Evolutionary conservation across 1,139 yeast genomes (phyloP).

Genomic region (Ogataea hybrid): DNA sequence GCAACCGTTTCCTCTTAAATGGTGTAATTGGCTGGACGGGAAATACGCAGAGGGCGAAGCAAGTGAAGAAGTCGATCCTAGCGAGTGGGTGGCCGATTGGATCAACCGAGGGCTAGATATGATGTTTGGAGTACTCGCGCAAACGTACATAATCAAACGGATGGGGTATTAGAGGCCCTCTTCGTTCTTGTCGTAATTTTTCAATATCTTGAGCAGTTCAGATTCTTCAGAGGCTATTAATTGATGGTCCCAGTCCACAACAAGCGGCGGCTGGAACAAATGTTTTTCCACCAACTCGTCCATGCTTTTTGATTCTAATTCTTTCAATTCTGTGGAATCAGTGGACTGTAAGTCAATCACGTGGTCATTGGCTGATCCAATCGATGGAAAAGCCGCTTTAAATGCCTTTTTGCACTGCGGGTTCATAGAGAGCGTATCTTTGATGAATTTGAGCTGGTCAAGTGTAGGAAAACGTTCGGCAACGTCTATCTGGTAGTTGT

Average conservation of each 20-base stretch:
- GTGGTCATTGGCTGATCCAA: slow-evolving; percentile 17
- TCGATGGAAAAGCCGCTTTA: slow-evolving; percentile 26
- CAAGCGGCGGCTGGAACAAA: slow-evolving; percentile 43
- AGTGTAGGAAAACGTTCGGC: slow-evolving; percentile 25
- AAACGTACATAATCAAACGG: slow-evolving; percentile 83
- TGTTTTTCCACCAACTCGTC: slow-evolving; percentile 22
- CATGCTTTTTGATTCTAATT: slow-evolving; percentile 15
- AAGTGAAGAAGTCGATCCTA: slow-evolving; percentile 69
- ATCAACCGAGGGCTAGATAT: slow-evolving; percentile 77
- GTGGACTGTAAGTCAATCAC: slow-evolving; percentile 21
- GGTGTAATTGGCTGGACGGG: slow-evolving; percentile 85
- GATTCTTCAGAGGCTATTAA: slow-evolving; percentile 50
- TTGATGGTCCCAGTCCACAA: slow-evolving; percentile 56
- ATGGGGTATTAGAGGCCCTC: slow-evolving; percentile 58
- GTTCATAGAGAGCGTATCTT: slow-evolving; percentile 23
- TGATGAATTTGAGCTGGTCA: slow-evolving; percentile 30
- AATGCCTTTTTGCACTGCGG: slow-evolving; percentile 30
- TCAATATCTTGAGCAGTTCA: slow-evolving; percentile 29
- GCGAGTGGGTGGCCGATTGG: slow-evolving; percentile 97
- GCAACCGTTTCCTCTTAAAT: slow-evolving; percentile 83
- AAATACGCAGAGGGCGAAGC: slow-evolving; percentile 27
- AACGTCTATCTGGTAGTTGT: slow-evolving; percentile 26
- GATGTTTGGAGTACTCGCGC: slow-evolving; percentile 84
- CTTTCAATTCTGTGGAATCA: slow-evolving; percentile 10
- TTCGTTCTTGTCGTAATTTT: slow-evolving; percentile 23